These are phyloP conservation scores for Escovopsis sp. DNA, from an alignment of 2,329 filamentous ascomycete species.

Conservation along the genomic window DNA sequence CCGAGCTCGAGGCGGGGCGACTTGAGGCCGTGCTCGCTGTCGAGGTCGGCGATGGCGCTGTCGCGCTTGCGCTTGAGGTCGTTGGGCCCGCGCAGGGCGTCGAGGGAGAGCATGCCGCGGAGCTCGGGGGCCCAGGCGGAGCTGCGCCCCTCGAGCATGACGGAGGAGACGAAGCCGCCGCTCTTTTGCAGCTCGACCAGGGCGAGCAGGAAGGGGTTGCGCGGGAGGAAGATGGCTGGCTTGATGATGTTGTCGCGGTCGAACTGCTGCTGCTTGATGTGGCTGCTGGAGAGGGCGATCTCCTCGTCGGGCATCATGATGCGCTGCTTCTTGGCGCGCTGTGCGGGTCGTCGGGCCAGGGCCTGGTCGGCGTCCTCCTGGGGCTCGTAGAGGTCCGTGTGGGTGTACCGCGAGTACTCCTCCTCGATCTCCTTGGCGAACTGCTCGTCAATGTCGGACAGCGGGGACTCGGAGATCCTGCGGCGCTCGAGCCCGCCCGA, in stretches of 20 bases:
- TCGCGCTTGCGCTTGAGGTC: conserved; percentile 92
- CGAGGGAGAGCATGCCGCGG: conserved; percentile 78
- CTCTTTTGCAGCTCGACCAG: conserved; percentile 85
- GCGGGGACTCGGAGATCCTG: conserved; percentile 54
- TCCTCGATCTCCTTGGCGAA: conserved; percentile 44
- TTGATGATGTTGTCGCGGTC: conserved; percentile 80
- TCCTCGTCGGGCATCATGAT: conserved; percentile 68
- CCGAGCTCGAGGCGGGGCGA: conserved; percentile 55
- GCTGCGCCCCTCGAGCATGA: conserved; percentile 68
- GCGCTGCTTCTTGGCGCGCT: conserved; percentile 62
- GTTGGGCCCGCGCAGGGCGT: conserved; percentile 54
- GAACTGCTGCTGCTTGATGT: conserved; percentile 76
- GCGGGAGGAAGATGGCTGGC: conserved; percentile 67
- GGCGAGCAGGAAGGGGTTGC: conserved; percentile 73
- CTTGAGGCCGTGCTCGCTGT: conserved; percentile 51
- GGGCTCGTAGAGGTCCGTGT: conserved; percentile 47
- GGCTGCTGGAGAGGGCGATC: conserved; percentile 59
- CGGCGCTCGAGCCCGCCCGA: conserved; percentile 26
- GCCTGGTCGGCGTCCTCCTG: conserved; percentile 41
- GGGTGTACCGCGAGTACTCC: conserved; percentile 38
- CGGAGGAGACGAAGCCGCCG: conserved; percentile 75
- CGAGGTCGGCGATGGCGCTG: conserved; percentile 69
- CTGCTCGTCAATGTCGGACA: conserved; percentile 55
- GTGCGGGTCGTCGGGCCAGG: conserved; percentile 52
- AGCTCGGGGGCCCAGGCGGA: conserved; percentile 84